A percentile compares a stretch with the other conserved stretches of the same genome.
Conservation (phyloP, 176 grass and related monocot species). For the Lolium perenne region DNA sequence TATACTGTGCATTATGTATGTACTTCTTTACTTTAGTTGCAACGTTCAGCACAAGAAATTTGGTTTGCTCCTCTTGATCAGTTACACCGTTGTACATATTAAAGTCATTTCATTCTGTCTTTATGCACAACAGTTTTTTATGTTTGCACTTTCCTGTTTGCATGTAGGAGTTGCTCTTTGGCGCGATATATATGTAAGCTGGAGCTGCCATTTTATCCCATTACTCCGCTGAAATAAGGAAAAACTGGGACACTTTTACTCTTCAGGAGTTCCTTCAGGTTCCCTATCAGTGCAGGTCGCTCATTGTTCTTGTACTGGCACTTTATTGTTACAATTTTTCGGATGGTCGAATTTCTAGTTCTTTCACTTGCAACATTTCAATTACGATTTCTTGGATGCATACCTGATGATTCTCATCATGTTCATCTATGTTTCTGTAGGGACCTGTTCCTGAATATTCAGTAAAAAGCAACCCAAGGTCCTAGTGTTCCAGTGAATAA, state of each 20-base stretch:
- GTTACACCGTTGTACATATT: background rate
- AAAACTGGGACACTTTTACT: slow-evolving; percentile 1
- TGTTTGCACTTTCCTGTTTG: background rate
- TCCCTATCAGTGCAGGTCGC: background rate
- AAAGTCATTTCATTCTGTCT: slow-evolving; percentile 19
- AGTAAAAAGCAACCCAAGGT: slow-evolving; percentile 6
- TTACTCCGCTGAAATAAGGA: background rate
- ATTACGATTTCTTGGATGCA: background rate
- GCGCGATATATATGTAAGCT: background rate
- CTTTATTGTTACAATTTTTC: background rate
- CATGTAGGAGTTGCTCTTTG: slow-evolving; percentile 20
- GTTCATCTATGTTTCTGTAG: slow-evolving; percentile 10
- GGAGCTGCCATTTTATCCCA: slow-evolving; percentile 1
- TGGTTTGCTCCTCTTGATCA: background rate
- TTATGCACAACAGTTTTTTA: slow-evolving; percentile 6
- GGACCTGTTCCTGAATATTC: background rate
- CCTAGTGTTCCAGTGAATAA: background rate
- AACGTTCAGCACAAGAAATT: background rate
- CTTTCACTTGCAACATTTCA: background rate
- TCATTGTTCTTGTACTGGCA: background rate
- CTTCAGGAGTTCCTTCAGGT: slow-evolving; percentile 15
- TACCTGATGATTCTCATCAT: background rate
- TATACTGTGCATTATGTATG: background rate
- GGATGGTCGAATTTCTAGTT: background rate
- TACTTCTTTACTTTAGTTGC: background rate